These are phyloP conservation scores for Boletus reticulatus DNA, from an alignment of 768 basidiomycete species.

Conservation along the genomic window DNA sequence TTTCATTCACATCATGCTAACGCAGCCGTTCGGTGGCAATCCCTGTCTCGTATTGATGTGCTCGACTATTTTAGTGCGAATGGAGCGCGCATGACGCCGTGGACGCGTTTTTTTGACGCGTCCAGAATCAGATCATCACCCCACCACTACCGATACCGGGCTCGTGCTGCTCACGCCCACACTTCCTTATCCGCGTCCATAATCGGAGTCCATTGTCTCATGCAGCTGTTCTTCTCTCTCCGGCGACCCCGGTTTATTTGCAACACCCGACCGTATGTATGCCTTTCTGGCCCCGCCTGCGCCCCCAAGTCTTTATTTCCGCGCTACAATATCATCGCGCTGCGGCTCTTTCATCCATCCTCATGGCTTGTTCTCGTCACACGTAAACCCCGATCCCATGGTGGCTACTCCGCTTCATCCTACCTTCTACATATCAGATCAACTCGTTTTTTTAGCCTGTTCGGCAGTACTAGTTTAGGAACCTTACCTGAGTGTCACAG, in stretches of 20 bases:
- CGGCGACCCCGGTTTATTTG: constrained; percentile 26
- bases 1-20: constrained; percentile 4
- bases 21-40: constrained; percentile 14
- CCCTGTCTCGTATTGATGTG: constrained; percentile 6
- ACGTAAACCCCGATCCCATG: constrained; percentile 27
- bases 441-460: constrained; percentile 17
- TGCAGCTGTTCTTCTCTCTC: constrained; percentile 19
- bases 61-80: constrained; percentile 6
- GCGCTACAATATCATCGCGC: constrained; percentile 14
- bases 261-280: constrained; percentile 23
- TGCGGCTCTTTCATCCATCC: constrained; percentile 12
- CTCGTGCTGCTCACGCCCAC: constrained; percentile 6
- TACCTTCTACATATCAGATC: constrained; percentile 17
- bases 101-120: constrained; percentile 25
- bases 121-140: constrained; percentile 11
- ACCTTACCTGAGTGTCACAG: constrained; percentile 4
- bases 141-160: constrained; percentile 13
- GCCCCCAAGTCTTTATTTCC: constrained; percentile 23
- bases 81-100: constrained; percentile 19
- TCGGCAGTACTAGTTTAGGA: constrained; percentile 22
- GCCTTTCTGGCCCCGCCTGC: constrained; percentile 19
- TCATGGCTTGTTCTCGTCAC: constrained; percentile 13
- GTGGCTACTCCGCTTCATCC: constrained; percentile 10
- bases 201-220: constrained; percentile 25
- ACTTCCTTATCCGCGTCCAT: constrained; percentile 19